These are phyloP conservation scores for Globisporangium nodosum DNA, from an alignment of 352 stramenopile genomes.

Conservation along the genomic window DNA sequence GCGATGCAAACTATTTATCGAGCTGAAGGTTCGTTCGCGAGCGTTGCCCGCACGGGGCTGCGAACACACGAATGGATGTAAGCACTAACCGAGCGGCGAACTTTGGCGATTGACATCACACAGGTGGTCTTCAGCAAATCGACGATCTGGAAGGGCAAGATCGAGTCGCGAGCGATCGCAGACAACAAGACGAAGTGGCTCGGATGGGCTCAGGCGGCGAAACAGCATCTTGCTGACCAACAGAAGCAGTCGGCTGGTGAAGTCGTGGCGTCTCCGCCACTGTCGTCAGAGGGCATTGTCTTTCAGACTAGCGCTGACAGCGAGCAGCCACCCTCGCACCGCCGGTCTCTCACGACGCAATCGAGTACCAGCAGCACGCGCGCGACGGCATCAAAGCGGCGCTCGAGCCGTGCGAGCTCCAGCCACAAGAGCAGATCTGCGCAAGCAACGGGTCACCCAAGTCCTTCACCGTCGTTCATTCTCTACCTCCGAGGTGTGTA, in stretches of 20 bases:
- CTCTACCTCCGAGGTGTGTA: constrained; percentile 16
- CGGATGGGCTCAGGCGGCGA: constrained; percentile 62
- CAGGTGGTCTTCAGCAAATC: constrained; percentile 79
- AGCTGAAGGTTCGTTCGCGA: constrained; percentile 44
- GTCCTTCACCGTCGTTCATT: constrained; percentile 12
- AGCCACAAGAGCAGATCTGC: constrained; percentile 2
- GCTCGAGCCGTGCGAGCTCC: constrained; percentile 8
- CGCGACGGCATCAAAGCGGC: constrained; percentile 2
- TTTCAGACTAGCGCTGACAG: neutral
- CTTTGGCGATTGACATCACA: neutral
- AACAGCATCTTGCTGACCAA: constrained; percentile 29
- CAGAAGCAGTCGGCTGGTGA: neutral
- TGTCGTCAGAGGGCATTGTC: neutral
- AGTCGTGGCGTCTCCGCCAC: neutral
- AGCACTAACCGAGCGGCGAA: constrained; percentile 1
- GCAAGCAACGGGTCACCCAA: neutral
- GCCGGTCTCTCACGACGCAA: neutral
- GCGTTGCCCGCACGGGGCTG: too few relatives aligned
- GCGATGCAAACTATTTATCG: constrained; percentile 63
- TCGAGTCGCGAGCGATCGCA: constrained; percentile 61
- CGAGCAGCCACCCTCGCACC: neutral
- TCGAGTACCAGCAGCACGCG: neutral
- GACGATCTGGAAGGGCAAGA: constrained; percentile 80
- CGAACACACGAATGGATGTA: neutral
- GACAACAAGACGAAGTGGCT: constrained; percentile 76